phyloP scores from a whole-genome alignment of 495 filamentous ascomycete species.

The Usnea hakonensis region DNA sequence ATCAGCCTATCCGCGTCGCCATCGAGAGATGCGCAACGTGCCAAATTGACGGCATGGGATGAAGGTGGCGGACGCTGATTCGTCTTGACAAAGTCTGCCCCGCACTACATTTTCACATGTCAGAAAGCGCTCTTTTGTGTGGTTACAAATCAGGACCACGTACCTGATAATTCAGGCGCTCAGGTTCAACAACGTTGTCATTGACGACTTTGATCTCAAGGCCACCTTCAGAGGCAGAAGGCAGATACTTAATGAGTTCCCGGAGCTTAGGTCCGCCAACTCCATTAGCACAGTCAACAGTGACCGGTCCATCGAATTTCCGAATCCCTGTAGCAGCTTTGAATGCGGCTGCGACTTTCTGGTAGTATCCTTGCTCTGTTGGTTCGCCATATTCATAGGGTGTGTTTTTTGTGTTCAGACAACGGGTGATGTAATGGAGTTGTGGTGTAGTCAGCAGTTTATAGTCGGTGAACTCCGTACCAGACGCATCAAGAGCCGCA shows the following conservation, averaged over 20 bases:
- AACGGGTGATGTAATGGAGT: conserved; percentile 91
- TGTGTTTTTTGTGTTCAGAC: conserved; percentile 82
- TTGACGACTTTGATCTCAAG: conserved; percentile 83
- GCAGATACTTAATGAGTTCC: conserved; percentile 79
- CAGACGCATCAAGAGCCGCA: conserved; percentile 66
- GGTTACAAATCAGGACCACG: not conserved
- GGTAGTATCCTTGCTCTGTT: conserved; percentile 86
- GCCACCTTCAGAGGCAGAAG: conserved; percentile 50
- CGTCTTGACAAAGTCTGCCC: conserved; percentile 96
- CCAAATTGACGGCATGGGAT: conserved; percentile 64
- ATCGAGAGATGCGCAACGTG: conserved; percentile 85
- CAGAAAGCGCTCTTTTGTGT: not conserved
- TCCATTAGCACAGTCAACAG: conserved; percentile 94
- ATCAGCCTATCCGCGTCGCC: conserved; percentile 93
- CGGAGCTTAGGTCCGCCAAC: conserved; percentile 88
- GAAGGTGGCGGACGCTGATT: conserved; percentile 83
- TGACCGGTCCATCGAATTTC: conserved; percentile 62
- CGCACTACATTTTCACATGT: conserved; percentile 52
- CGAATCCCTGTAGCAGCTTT: conserved; percentile 68
- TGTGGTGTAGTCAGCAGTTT: conserved; percentile 91
- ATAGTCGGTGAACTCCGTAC: conserved; percentile 67
- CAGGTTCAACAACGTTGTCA: conserved; percentile 81
- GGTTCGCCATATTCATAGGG: conserved; percentile 77
- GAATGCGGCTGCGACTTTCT: conserved; percentile 79
- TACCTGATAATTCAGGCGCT: conserved; percentile 80